phyloP scores from a whole-genome alignment of 2,329 filamentous ascomycete genomes.

The Alternaria consortialis region DNA sequence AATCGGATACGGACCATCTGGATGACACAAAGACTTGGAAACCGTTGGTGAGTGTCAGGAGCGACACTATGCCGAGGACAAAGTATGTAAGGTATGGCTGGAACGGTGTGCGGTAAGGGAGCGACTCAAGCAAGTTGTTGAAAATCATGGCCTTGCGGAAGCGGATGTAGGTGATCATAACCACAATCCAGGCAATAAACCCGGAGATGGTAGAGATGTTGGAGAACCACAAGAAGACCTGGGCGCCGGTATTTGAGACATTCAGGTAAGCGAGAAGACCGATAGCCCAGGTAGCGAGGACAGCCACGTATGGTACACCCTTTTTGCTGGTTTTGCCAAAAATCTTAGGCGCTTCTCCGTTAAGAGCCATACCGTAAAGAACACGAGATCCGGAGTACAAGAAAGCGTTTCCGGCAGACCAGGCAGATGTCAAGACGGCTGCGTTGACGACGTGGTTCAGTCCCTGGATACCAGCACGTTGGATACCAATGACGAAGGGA shows the following conservation, averaged over 20 bases:
- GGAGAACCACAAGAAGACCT: constrained; percentile 73
- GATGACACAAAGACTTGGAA: constrained; percentile 63
- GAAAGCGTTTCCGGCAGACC: constrained; percentile 74
- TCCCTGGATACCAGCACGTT: constrained; percentile 71
- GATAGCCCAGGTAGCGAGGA: constrained; percentile 53
- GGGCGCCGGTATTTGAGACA: constrained; percentile 55
- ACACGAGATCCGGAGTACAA: constrained; percentile 65
- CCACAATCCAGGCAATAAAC: constrained; percentile 65
- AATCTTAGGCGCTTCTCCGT: constrained; percentile 62
- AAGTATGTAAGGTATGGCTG: constrained; percentile 66
- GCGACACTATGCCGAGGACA: constrained; percentile 61
- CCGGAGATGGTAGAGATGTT: constrained; percentile 71
- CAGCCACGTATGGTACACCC: constrained; percentile 54
- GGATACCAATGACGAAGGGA: constrained; percentile 71
- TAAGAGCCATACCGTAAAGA: constrained; percentile 60
- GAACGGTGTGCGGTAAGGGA: constrained; percentile 61
- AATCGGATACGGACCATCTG: constrained; percentile 58
- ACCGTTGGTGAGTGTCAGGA: constrained; percentile 48
- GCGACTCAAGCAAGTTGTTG: constrained; percentile 64
- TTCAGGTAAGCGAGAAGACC: constrained; percentile 61
- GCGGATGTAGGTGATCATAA: constrained; percentile 67
- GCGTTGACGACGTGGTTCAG: constrained; percentile 80
- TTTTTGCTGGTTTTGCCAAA: constrained; percentile 58
- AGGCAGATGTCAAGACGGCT: constrained; percentile 75
- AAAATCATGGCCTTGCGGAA: constrained; percentile 60